Evolutionary conservation across 75 land plant genomes (phyloP).

Genomic region (Cunninghamia lanceolata): DNA sequence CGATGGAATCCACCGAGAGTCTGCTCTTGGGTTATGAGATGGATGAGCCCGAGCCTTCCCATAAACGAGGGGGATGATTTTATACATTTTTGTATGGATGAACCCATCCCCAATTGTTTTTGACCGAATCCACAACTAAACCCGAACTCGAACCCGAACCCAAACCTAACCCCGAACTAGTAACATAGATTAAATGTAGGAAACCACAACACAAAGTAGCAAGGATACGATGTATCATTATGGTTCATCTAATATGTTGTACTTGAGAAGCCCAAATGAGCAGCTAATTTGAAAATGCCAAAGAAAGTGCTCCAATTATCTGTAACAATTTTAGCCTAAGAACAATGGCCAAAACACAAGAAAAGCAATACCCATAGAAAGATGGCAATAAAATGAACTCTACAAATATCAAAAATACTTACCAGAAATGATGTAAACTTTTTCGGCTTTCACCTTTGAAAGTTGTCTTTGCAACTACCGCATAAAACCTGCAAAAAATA

Average conservation of each 20-base stretch:
- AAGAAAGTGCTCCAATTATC: not conserved
- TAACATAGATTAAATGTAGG: too few species aligned
- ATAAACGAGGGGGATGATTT: too few species aligned
- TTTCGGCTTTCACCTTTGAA: slow-evolving; percentile 89
- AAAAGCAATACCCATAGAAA: not conserved
- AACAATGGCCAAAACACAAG: not conserved
- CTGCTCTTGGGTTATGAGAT: too few species aligned
- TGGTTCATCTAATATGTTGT: not conserved
- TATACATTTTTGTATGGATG: too few species aligned
- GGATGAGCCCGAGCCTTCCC: too few species aligned
- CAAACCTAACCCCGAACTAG: too few species aligned
- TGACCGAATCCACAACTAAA: too few species aligned
- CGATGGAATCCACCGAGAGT: too few species aligned
- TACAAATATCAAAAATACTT: slow-evolving; percentile 6
- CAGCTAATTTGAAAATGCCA: not conserved
- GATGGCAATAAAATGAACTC: not conserved
- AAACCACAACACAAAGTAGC: too few species aligned
- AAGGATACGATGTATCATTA: too few species aligned
- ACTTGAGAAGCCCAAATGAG: not conserved
- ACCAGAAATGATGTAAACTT: slow-evolving; percentile 97
- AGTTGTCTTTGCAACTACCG: slow-evolving; percentile 78
- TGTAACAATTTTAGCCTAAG: not conserved
- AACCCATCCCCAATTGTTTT: too few species aligned
- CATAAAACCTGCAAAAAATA: slow-evolving; percentile 68
- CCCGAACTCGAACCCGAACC: too few species aligned